Evolutionary conservation across 495 filamentous ascomycete genomes (phyloP), one percentile per base, ranked within the genome.

Genomic region (Aspergillus baeticus): DNA sequence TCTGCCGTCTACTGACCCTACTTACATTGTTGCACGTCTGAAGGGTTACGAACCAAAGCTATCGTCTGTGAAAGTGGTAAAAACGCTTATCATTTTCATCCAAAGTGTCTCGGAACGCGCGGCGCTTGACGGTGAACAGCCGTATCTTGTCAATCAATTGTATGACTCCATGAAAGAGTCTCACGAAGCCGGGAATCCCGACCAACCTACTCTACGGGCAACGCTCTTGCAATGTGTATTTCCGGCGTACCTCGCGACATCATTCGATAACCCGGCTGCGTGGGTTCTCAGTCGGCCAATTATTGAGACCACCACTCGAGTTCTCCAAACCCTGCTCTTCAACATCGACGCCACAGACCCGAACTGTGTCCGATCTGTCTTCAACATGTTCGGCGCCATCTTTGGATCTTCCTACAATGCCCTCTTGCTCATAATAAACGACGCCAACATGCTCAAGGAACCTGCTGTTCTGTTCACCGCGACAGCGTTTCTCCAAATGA

Each of bases 1-100:
- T 6, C 69, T 89, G 29, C 87, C 87, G 14, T 75, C 77, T 17
- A 73, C 67, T 0, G 87, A 90, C 58, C 87, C 87, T 4, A 80
- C 75, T 1, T 90, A 90, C 67, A 84, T 90, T 31, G 82, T 88
- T 17, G 87, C 85, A 8, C 77, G 78, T 54, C 70, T 90, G 50
- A 84, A 82, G 60, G 77, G 82, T 52, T 90, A 88, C 55, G 84
- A 79, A 13, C 73, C 83, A 5, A 85, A 81, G 57, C 72, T 89
- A 8, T 66, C 69, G 7, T 72, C 81, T 18, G 55, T 70, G 17
- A 77, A 79, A 51, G 75, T 77, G 10, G 71, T 77, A 5, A 85
- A 85, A 51, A 74, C 84, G 38, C 71, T 91, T 20, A 80, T 77
- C 17, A 70, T 71, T 10, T 90, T 88, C 65, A 63, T 89, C 10